Evolutionary conservation across 164 flowering plant genomes (phyloP).

Genomic region (Euptelea pleiosperma): DNA sequence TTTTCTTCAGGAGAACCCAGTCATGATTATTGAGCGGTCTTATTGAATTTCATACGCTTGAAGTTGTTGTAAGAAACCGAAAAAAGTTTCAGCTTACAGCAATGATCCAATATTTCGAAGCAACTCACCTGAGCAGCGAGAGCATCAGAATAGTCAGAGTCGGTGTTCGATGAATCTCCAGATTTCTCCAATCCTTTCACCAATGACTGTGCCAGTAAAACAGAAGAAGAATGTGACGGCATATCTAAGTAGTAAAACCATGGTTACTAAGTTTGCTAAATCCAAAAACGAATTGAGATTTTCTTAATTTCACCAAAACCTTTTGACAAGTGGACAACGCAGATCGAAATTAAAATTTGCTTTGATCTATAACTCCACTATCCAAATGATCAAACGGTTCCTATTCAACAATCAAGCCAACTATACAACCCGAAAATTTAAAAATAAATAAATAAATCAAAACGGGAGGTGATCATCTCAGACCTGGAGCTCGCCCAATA

Average conservation of each 20-base stretch:
- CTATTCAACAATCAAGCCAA: background rate
- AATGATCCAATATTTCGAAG: background rate
- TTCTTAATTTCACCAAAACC: no score
- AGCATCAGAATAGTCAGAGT: slow-evolving; percentile 47
- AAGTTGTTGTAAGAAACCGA: no score
- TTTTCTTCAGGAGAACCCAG: no score
- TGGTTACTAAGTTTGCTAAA: background rate
- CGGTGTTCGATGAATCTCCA: slow-evolving; percentile 33
- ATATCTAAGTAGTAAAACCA: background rate
- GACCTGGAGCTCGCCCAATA: slow-evolving; percentile 78
- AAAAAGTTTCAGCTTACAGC: background rate
- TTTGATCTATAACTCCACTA: no score
- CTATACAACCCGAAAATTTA: background rate
- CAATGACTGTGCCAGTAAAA: slow-evolving; percentile 34
- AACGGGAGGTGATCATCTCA: background rate
- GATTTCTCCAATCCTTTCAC: slow-evolving; percentile 51
- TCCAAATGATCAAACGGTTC: no score
- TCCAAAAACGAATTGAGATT: no score
- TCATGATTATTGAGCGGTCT: no score
- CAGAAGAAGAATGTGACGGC: background rate
- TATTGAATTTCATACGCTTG: no score
- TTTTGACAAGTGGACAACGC: no score
- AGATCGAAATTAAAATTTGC: no score
- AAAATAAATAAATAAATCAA: background rate
- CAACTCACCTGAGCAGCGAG: slow-evolving; percentile 57